Base-by-base conservation (phyloP, 1,284 basidiomycete species). In the Sanghuangporus weigelae region DNA sequence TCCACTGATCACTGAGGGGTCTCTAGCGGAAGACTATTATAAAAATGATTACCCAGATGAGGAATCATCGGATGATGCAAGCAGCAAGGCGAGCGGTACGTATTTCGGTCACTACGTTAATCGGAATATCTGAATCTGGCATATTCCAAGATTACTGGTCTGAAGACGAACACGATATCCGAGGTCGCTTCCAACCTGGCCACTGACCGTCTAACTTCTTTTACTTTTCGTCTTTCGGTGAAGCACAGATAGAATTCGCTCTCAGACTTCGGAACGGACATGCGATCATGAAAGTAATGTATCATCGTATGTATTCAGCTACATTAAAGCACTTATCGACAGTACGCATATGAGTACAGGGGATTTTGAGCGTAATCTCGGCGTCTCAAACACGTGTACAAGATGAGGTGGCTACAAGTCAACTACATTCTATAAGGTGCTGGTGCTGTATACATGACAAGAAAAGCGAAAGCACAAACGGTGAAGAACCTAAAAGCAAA, bases 31-130 rank as follows among this genome's bases (percentile, higher is more conserved):
- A 72, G 89, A 90, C 67, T 91, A 85, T 70, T 92, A 90, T 73
- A 89, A 83, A 68, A 92, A 92, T 65, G 89, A 92, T 69, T 92
- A 92, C 69, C 89, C 89, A 0, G 89, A 92, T 12, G 87, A 86
- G 62, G 88, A 89, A 59, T 78, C 82, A 42, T 74, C 78, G 1
- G 72, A 73, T 10, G 72, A 73, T 10, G 69, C 70, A 12, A 68
- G 72, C 21, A 73, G 70, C 39, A 81, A 79, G 58, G 73, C 73
- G 38, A 81, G 79, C 69, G 80, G 78, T 81, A 64, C 35, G 64
- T 67, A 21, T 31, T 26, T 58, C 38, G 56, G 16, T 51, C 54
- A 60, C 66, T 35, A 54, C n/a, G 7, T 38, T 38, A 7, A 12
- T 2, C 12, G 11, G 11, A 21, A 12, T 14, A 48, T 59, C n/a